A percentile compares a stretch with the other conserved stretches of the same genome.
Conservation (phyloP, 2,329 filamentous ascomycete species). For the Alternaria metachromatica region DNA sequence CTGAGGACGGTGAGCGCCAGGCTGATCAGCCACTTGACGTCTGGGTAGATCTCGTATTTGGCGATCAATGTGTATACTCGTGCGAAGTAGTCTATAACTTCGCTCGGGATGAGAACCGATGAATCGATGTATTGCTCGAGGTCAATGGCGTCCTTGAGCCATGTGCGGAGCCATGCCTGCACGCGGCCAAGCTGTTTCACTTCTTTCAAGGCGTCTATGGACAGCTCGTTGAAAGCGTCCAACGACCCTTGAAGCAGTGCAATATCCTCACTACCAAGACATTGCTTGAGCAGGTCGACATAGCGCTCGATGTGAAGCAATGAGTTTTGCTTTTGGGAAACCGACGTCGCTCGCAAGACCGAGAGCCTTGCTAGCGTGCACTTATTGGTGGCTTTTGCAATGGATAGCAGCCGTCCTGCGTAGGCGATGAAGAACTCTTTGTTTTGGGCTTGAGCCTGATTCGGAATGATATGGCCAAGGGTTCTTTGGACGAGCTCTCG, state of each 20-base stretch:
- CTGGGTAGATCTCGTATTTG: slow-evolving; percentile 33
- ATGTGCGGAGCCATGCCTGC: slow-evolving; percentile 26
- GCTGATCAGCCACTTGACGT: slow-evolving; percentile 26
- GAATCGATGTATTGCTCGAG: slow-evolving; percentile 26
- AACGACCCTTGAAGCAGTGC: slow-evolving; percentile 25
- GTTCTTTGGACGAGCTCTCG: slow-evolving; percentile 34
- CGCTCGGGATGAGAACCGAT: slow-evolving; percentile 7
- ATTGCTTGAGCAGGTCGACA: slow-evolving; percentile 28
- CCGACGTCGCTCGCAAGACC: slow-evolving; percentile 33
- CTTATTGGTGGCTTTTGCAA: slow-evolving; percentile 26
- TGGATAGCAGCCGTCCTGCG: slow-evolving; percentile 25
- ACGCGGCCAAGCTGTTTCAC: slow-evolving; percentile 22
- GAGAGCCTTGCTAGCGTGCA: slow-evolving; percentile 33
- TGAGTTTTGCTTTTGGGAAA: slow-evolving; percentile 29
- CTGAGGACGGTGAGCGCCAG: slow-evolving; percentile 31
- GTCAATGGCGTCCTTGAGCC: slow-evolving; percentile 29
- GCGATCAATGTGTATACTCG: slow-evolving; percentile 28
- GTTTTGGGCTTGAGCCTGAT: slow-evolving; percentile 44
- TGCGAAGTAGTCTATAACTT: slow-evolving; percentile 25
- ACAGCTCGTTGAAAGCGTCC: slow-evolving; percentile 39
- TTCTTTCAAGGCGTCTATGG: slow-evolving; percentile 22
- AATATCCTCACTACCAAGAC: slow-evolving; percentile 20
- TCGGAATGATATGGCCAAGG: slow-evolving; percentile 40
- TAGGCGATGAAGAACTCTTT: slow-evolving; percentile 40
- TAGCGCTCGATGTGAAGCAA: slow-evolving; percentile 33